These are phyloP conservation scores for Trypanosoma scelopori DNA, from an alignment of 208 protist species.

Conservation along the genomic window DNA sequence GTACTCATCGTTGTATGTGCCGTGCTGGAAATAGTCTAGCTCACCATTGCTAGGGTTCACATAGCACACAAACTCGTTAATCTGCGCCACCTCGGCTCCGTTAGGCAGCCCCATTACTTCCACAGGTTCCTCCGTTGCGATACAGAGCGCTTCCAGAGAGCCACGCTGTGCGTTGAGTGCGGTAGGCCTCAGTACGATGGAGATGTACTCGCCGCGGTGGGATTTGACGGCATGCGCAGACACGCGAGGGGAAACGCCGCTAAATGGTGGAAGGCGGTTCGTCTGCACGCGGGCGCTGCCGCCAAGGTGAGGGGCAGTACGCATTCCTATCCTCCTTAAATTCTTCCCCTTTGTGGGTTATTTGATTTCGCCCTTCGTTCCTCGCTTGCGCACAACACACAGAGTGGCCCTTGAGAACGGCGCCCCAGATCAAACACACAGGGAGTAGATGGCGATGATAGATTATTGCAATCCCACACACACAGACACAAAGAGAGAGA, in stretches of 20 bases:
- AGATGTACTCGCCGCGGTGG: slow-evolving; percentile 85
- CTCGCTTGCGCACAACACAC: not conserved
- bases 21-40: slow-evolving; percentile 82
- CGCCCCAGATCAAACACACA: not conserved
- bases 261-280: slow-evolving; percentile 68
- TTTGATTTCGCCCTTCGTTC: slow-evolving; percentile 3
- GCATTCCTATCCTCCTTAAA: not conserved
- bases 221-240: slow-evolving; percentile 58
- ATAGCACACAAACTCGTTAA: slow-evolving; percentile 92
- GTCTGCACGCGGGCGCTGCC: slow-evolving; percentile 19
- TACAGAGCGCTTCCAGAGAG: slow-evolving; percentile 71
- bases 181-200: slow-evolving; percentile 76
- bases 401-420: not conserved
- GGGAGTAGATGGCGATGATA: slow-evolving; percentile 1
- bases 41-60: slow-evolving; percentile 73
- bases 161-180: slow-evolving; percentile 34
- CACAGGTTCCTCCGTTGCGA: slow-evolving; percentile 60
- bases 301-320: slow-evolving; percentile 15
- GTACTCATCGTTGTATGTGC: slow-evolving; percentile 88
- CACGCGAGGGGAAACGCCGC: slow-evolving; percentile 83
- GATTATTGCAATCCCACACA: not conserved
- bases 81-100: slow-evolving; percentile 75
- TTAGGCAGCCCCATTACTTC: slow-evolving; percentile 66
- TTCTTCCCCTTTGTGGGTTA: not conserved
- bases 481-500: not conserved